Evolutionary conservation across 306 rosid genomes (phyloP).

Genomic region (Chamaecrista fasciculata): DNA sequence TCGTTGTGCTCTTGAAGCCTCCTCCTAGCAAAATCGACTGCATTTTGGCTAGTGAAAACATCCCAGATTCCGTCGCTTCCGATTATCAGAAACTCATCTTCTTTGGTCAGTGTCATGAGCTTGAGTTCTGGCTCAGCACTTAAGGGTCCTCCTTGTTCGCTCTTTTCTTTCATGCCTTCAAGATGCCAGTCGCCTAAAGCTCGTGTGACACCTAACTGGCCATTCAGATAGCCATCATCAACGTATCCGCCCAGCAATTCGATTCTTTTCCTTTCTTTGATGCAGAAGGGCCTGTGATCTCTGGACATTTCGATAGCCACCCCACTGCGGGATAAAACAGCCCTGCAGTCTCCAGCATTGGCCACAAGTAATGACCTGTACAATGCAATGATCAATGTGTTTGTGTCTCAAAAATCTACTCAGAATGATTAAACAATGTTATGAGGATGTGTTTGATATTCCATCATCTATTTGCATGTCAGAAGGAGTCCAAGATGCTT

Average conservation of each 20-base stretch:
- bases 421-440: background rate
- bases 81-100: conserved; percentile 83
- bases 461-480: background rate
- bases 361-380: conserved; percentile 90
- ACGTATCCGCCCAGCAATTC: conserved; percentile 81
- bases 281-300: conserved; percentile 78
- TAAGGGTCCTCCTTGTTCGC: conserved; percentile 74
- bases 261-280: conserved; percentile 62
- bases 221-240: conserved; percentile 74
- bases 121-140: conserved; percentile 90
- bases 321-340: conserved; percentile 75
- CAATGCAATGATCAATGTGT: background rate
- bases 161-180: conserved; percentile 78
- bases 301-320: conserved; percentile 73
- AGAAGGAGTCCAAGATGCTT: background rate
- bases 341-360: conserved; percentile 96
- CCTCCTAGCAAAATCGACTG: conserved; percentile 75
- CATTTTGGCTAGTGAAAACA: conserved; percentile 72
- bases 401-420: background rate
- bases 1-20: conserved; percentile 87
- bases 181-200: conserved; percentile 97
- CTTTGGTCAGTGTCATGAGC: conserved; percentile 60
- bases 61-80: conserved; percentile 98
- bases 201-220: conserved; percentile 74
- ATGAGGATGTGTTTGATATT: background rate